A percentile compares a stretch with the other conserved stretches of the same genome.
These are phyloP conservation scores for Fabrea salina DNA, from an alignment of 169 alveolate species.

Conservation along the genomic window DNA sequence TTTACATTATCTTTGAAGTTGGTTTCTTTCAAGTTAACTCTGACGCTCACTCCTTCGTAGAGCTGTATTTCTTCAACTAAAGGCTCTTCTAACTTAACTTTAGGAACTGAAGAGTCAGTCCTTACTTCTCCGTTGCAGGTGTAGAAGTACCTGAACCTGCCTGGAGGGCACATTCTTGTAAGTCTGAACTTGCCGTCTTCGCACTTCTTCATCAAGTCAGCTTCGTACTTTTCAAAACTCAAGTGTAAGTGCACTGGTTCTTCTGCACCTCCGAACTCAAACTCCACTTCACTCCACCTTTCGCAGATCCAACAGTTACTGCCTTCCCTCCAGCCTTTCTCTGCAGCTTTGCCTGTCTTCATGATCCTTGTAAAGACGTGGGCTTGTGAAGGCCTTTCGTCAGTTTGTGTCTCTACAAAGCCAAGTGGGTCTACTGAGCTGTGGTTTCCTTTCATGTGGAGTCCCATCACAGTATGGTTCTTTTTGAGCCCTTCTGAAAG, in stretches of 20 bases:
- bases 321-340: slow-evolving; percentile 38
- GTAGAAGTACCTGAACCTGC: slow-evolving; percentile 57
- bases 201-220: slow-evolving; percentile 49
- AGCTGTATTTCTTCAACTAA: slow-evolving; percentile 16
- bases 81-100: slow-evolving; percentile 9
- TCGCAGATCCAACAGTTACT: slow-evolving; percentile 84
- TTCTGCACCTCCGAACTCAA: slow-evolving; percentile 49
- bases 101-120: slow-evolving; percentile 42
- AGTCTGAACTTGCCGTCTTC: slow-evolving; percentile 34
- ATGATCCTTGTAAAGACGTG: slow-evolving; percentile 44
- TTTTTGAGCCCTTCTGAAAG: slow-evolving; percentile 53
- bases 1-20: background rate
- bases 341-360: slow-evolving; percentile 48
- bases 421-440: slow-evolving; percentile 73
- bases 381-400: slow-evolving; percentile 39
- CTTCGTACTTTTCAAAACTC: slow-evolving; percentile 70
- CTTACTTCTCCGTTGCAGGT: slow-evolving; percentile 64
- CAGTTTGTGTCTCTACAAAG: slow-evolving; percentile 52
- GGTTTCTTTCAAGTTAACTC: slow-evolving; percentile 8
- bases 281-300: slow-evolving; percentile 78
- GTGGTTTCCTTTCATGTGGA: slow-evolving; percentile 75
- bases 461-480: slow-evolving; percentile 73
- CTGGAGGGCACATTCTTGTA: slow-evolving; percentile 80
- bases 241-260: slow-evolving; percentile 70
- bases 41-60: background rate